Conservation (phyloP, 768 basidiomycete genomes). For the Russula earlei region DNA sequence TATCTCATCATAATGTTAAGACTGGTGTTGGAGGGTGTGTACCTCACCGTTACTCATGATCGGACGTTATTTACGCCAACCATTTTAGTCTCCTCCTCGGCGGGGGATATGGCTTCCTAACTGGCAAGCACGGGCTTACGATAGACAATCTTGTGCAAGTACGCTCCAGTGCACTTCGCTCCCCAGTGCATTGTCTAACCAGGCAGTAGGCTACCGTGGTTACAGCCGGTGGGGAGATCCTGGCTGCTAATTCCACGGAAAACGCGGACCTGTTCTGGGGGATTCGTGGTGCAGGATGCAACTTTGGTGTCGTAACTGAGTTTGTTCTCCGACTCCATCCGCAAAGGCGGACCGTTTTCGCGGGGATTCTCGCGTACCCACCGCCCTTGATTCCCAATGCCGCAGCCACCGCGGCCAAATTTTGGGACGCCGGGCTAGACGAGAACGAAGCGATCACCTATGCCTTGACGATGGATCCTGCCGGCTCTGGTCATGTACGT, state of each 20-base stretch:
- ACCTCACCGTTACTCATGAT: not conserved
- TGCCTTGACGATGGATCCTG: not conserved
- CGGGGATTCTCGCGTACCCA: constrained; percentile 13
- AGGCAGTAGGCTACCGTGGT: constrained; percentile 30
- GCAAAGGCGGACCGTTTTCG: constrained; percentile 24
- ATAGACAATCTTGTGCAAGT: constrained; percentile 37
- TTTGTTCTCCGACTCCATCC: constrained; percentile 33
- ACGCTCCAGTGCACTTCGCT: constrained; percentile 21
- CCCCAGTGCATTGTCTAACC: not conserved
- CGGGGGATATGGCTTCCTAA: constrained; percentile 18
- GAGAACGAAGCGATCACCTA: constrained; percentile 1
- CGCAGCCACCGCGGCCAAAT: not conserved
- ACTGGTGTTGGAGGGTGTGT: constrained; percentile 21
- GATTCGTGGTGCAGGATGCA: constrained; percentile 40
- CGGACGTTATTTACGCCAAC: not conserved
- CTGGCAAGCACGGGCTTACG: constrained; percentile 29
- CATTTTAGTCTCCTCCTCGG: constrained; percentile 16
- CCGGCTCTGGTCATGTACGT: constrained; percentile 15
- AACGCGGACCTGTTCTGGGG: constrained; percentile 39
- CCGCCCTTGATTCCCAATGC: not conserved
- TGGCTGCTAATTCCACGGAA: constrained; percentile 23
- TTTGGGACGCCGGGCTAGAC: not conserved
- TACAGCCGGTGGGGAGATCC: constrained; percentile 33
- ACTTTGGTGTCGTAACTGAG: constrained; percentile 44
- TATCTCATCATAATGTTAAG: not conserved